Conservation (phyloP, 805 yeast genomes). For the Wickerhamiella hasegawae region DNA sequence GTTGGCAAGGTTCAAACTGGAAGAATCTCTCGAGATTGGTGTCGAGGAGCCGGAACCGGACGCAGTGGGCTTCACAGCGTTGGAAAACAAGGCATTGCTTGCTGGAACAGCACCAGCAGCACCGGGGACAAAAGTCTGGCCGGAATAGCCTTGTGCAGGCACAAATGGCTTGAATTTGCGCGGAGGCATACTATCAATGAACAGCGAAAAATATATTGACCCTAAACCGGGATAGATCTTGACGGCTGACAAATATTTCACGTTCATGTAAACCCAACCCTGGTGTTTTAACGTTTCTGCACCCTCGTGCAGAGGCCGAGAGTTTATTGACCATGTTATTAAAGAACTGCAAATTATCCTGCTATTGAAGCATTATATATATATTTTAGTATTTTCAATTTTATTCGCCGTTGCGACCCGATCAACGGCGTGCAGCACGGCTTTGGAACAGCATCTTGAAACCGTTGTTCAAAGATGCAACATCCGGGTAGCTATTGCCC, state of each 20-base stretch:
- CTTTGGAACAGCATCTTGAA: slow-evolving; percentile 45
- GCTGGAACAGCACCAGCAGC: neutral
- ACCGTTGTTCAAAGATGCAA: slow-evolving; percentile 80
- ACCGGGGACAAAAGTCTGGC: slow-evolving; percentile 9
- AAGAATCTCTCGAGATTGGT: slow-evolving; percentile 47
- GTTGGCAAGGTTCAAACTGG: slow-evolving; percentile 34
- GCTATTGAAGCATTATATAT: neutral
- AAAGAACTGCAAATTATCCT: too few species aligned
- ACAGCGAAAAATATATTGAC: too few species aligned
- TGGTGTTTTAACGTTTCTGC: too few species aligned
- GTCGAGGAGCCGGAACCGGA: slow-evolving; percentile 17
- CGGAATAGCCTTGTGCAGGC: slow-evolving; percentile 9
- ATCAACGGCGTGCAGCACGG: slow-evolving; percentile 1
- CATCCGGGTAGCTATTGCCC: slow-evolving; percentile 75
- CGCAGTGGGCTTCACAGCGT: neutral
- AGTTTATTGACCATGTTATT: too few species aligned
- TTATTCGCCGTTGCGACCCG: too few species aligned
- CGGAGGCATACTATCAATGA: slow-evolving; percentile 16
- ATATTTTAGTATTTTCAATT: neutral
- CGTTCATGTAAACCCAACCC: too few species aligned
- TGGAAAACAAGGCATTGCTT: neutral
- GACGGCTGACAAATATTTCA: too few species aligned
- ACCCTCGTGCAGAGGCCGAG: too few species aligned
- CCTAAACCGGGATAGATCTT: too few species aligned
- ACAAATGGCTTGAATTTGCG: slow-evolving; percentile 14